Conservation (phyloP, 2,329 filamentous ascomycete genomes). For the Aspergillus persii region DNA sequence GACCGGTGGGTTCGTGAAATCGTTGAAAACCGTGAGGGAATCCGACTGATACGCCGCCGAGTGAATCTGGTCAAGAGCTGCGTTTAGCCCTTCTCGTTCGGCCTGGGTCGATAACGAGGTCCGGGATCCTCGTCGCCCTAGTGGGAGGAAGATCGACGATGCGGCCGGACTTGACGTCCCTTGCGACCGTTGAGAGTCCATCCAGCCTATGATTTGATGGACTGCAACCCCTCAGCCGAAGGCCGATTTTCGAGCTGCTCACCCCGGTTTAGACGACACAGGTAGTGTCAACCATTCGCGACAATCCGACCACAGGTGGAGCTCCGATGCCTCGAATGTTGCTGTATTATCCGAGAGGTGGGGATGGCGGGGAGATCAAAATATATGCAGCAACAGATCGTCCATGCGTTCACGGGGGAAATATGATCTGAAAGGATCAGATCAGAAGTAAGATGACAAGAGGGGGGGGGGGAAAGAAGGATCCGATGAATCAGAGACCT, state of each 20-base stretch:
- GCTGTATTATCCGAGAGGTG: not conserved
- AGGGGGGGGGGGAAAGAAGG: not conserved
- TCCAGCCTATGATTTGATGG: conserved; percentile 13
- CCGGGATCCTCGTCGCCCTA: conserved; percentile 48
- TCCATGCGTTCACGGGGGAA: conserved; percentile 14
- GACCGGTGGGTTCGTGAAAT: conserved; percentile 68
- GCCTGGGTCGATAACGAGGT: conserved; percentile 53
- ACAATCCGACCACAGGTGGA: conserved; percentile 15
- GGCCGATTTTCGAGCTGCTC: not conserved
- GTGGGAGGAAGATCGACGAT: conserved; percentile 45
- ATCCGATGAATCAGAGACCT: not conserved
- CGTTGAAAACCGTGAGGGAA: conserved; percentile 87
- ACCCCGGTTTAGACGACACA: conserved; percentile 10
- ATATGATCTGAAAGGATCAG: not conserved
- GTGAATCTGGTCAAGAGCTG: conserved; percentile 83
- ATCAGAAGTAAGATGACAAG: not conserved
- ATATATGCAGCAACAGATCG: conserved; percentile 8
- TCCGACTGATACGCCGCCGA: conserved; percentile 81
- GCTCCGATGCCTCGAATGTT: conserved; percentile 11
- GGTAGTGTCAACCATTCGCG: conserved; percentile 14
- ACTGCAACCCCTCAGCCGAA: not conserved
- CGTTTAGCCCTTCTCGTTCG: conserved; percentile 72
- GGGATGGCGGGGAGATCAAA: not conserved
- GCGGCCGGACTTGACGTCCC: conserved; percentile 44
- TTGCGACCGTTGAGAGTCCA: conserved; percentile 38